phyloP scores from a whole-genome alignment of 1,139 yeast species.

The Protomyces inundatus region DNA sequence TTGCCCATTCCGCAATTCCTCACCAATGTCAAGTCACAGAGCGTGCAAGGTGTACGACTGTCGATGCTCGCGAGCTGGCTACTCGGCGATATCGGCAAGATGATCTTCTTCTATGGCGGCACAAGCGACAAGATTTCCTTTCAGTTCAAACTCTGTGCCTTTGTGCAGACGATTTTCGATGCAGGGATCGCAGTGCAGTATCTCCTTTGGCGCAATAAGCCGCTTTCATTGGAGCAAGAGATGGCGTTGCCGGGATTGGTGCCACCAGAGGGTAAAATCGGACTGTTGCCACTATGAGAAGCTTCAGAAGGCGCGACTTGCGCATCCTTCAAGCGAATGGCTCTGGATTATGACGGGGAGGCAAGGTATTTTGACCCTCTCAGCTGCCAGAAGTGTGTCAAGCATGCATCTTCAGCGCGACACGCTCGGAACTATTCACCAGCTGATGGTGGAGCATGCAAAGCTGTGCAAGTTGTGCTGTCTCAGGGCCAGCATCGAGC shows the following conservation, averaged over 20 bases:
- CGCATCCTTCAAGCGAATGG: no score
- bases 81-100: slow-evolving; percentile 78
- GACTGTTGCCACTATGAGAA: background rate
- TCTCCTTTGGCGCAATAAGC: slow-evolving; percentile 9
- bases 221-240: background rate
- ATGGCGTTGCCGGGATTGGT: background rate
- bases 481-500: no score
- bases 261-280: background rate
- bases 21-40: slow-evolving; percentile 58
- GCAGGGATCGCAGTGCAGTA: slow-evolving; percentile 70
- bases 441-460: no score
- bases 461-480: no score
- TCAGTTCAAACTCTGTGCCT: slow-evolving; percentile 69
- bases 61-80: slow-evolving; percentile 76
- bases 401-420: no score
- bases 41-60: slow-evolving; percentile 71
- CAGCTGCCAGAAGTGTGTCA: no score
- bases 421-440: no score
- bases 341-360: no score
- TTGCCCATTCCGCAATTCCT: slow-evolving; percentile 85
- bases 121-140: slow-evolving; percentile 48
- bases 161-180: slow-evolving; percentile 75
- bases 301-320: background rate
- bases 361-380: no score
- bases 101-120: slow-evolving; percentile 48